Evolutionary conservation across 179 eudicot genomes (phyloP).

Genomic region (Corrigiola litoralis): DNA sequence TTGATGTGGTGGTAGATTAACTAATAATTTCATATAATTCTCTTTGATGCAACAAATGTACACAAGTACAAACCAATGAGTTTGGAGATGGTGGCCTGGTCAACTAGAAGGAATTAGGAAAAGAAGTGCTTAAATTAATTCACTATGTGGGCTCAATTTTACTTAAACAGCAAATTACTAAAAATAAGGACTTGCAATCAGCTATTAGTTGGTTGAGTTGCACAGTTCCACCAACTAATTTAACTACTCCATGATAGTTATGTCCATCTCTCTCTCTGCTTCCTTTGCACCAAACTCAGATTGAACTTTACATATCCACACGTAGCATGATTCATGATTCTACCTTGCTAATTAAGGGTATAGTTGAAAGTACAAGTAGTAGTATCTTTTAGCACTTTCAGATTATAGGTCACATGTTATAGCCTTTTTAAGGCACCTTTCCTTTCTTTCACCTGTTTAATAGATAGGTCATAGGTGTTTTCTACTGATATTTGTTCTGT

Average conservation of each 20-base stretch:
- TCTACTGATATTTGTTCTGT: neutral
- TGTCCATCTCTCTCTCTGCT: neutral
- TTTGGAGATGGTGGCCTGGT: conserved; percentile 20
- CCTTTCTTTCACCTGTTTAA: conserved; percentile 3
- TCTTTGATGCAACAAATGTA: neutral
- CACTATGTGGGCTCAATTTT: conserved; percentile 20
- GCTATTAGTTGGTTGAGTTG: conserved; percentile 40
- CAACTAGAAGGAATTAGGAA: conserved; percentile 28
- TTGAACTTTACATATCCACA: conserved; percentile 25
- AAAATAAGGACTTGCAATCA: conserved; percentile 29
- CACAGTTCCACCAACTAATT: conserved; percentile 42
- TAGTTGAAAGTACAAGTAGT: neutral
- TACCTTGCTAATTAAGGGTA: conserved; percentile 25
- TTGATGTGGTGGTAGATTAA: neutral
- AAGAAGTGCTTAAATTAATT: conserved; percentile 1
- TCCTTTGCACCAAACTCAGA: conserved; percentile 32
- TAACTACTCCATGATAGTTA: conserved; percentile 35
- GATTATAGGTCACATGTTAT: conserved; percentile 3
- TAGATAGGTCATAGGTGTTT: neutral
- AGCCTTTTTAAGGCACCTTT: conserved; percentile 2
- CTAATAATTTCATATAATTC: neutral
- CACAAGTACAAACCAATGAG: neutral
- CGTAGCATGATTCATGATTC: conserved; percentile 20
- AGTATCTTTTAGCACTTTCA: neutral
- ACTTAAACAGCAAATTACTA: conserved; percentile 27